A percentile compares a stretch with the other conserved stretches of the same genome.
Conservation (phyloP, 768 basidiomycete species). For the Imleria badia region DNA sequence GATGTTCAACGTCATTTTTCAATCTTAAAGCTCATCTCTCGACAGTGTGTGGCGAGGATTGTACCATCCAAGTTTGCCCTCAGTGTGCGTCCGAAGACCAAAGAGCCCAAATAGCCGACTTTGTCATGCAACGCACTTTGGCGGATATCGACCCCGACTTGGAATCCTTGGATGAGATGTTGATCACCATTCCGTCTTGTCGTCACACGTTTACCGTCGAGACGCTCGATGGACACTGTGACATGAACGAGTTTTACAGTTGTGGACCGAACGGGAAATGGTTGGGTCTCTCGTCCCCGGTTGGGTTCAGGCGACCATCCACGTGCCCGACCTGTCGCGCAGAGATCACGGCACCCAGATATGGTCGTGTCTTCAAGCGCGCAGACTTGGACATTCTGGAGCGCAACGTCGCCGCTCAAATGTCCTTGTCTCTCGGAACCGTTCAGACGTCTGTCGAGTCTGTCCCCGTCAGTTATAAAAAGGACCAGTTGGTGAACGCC, state of each 20-base stretch:
- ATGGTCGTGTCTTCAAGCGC: slow-evolving; percentile 60
- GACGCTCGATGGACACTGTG: slow-evolving; percentile 62
- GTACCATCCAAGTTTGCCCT: slow-evolving; percentile 53
- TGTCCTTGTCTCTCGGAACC: slow-evolving; percentile 44
- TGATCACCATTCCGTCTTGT: slow-evolving; percentile 63
- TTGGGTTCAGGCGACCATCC: slow-evolving; percentile 42
- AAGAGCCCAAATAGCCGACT: slow-evolving; percentile 51
- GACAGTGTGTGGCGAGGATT: slow-evolving; percentile 68
- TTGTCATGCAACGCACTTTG: slow-evolving; percentile 54
- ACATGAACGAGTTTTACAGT: slow-evolving; percentile 51
- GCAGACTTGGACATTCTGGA: slow-evolving; percentile 67
- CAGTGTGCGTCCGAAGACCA: slow-evolving; percentile 43
- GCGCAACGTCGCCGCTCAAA: slow-evolving; percentile 53
- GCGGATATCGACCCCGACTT: slow-evolving; percentile 44
- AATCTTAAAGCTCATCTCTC: neutral
- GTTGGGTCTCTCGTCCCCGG: slow-evolving; percentile 44
- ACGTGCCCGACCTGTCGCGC: slow-evolving; percentile 63
- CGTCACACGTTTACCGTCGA: slow-evolving; percentile 69
- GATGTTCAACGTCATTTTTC: neutral
- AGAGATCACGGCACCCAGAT: slow-evolving; percentile 56
- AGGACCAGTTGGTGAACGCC: neutral
- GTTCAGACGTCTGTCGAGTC: slow-evolving; percentile 30
- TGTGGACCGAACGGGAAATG: slow-evolving; percentile 37
- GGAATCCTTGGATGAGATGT: slow-evolving; percentile 44
- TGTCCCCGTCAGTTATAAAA: slow-evolving; percentile 27